A percentile compares a stretch with the other conserved stretches of the same genome.
phyloP scores from a whole-genome alignment of 257 asterid genomes.

The Ocimum tenuiflorum region DNA sequence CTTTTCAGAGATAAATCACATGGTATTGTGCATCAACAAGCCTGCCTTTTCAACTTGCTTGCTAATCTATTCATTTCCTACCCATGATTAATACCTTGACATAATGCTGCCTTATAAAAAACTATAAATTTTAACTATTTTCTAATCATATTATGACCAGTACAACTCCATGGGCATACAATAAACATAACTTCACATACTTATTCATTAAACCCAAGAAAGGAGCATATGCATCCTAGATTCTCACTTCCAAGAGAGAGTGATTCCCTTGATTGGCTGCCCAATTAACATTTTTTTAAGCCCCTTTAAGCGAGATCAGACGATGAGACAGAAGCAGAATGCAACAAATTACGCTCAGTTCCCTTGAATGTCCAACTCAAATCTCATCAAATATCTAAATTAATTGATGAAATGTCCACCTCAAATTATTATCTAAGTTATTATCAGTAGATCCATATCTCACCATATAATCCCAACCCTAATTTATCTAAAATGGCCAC shows the following conservation, averaged over 20 bases:
- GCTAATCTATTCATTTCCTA: not conserved
- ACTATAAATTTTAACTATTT: too few relatives aligned
- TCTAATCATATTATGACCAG: too few relatives aligned
- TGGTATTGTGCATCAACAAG: not conserved
- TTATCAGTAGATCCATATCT: conserved; percentile 1
- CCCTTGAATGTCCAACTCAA: not conserved
- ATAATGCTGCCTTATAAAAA: not conserved
- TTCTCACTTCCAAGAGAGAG: not conserved
- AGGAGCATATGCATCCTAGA: not conserved
- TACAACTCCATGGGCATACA: too few relatives aligned
- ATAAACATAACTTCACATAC: not conserved
- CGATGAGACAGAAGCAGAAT: not conserved
- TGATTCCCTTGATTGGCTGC: not conserved
- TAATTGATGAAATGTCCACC: too few relatives aligned
- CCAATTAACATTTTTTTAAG: not conserved
- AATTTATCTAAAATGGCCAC: not conserved
- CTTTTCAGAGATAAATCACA: not conserved
- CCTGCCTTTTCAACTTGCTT: not conserved
- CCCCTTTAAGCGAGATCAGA: not conserved
- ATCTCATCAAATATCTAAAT: too few relatives aligned
- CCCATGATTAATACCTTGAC: not conserved
- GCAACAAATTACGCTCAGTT: not conserved
- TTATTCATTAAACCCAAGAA: not conserved
- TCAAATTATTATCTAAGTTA: not conserved
- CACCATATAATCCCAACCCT: not conserved